Evolutionary conservation across 257 asterid genomes (phyloP), one percentile per base, ranked within the genome.

Genomic region (Linaria vulgaris): DNA sequence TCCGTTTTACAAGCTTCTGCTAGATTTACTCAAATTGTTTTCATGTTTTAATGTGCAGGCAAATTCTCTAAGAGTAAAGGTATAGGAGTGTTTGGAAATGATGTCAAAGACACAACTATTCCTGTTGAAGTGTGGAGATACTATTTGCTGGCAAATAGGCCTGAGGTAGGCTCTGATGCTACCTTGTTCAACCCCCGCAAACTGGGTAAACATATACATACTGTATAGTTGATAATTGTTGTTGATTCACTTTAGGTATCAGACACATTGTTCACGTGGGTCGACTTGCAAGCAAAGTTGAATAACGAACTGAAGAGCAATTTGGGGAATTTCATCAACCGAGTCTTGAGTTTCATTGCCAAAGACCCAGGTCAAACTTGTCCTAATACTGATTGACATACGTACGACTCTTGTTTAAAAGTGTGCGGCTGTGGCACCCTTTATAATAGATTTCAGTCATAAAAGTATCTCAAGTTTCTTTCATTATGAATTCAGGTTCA

Each of bases 91-190:
- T 92, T 92, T 76, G 99, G 99, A 47, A 92, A 89, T 81, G 97
- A 92, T 85, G 99, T 72, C 21, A 87, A 89, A 71, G 94, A 80
- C 63, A 83, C 99, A 59, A 75, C 63, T 64, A 89, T 92, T 60
- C 99, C 99, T 52, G 97, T 87, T 47, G 99, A 89, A 80, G 99
- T 87, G 39, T 90, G 99, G 99, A 79, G 99, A 83, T 94, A 94
- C 74, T 94, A 94, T 83, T 78, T 94, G 76, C 86, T 94, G 69
- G 80, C 95, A 31, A 94, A 90, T 67, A 83, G 97, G 76, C 99
- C 99, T 59, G 99, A 92, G 94, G 99, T 88, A 72, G 34, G 82
- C 65, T 66, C 63, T 67, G 15, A 65, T 61, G 58, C 65, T 12
- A 21, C 61, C 24, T 5, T 34, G 31, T 19, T 49, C 61, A 43